Evolutionary conservation across 1,139 yeast genomes (phyloP).

Genomic region (Magnusiomyces paraingens): DNA sequence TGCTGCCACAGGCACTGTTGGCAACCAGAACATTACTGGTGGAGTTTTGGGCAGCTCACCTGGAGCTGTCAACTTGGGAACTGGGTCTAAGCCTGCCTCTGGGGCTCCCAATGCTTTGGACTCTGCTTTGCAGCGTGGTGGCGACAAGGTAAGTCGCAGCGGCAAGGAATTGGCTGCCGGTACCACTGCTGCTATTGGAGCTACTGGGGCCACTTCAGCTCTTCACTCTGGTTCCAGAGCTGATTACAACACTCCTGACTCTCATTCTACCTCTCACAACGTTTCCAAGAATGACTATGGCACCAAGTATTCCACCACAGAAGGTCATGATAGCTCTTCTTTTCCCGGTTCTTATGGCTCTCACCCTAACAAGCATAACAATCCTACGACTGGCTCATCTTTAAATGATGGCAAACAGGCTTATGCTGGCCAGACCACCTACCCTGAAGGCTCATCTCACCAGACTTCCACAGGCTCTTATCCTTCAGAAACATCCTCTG

Average conservation of each 20-base stretch:
- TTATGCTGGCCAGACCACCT: conserved; percentile 7
- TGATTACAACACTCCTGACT: background rate
- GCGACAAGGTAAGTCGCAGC: too few relatives aligned
- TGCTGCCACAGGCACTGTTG: conserved; percentile 5
- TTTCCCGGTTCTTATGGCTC: too few relatives aligned
- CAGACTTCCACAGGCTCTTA: too few relatives aligned
- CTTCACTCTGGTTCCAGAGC: conserved; percentile 5
- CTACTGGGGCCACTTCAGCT: conserved; percentile 3
- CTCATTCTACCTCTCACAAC: background rate
- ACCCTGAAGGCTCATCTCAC: background rate
- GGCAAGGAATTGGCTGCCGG: too few relatives aligned
- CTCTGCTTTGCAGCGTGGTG: too few relatives aligned
- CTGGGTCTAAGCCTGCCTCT: too few relatives aligned
- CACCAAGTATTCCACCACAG: too few relatives aligned
- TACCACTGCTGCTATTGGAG: conserved; percentile 8
- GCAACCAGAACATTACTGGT: background rate
- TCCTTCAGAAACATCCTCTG: too few relatives aligned
- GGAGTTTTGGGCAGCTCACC: too few relatives aligned
- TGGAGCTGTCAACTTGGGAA: too few relatives aligned
- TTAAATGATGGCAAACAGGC: conserved; percentile 2
- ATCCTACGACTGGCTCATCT: conserved; percentile 4
- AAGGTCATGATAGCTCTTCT: too few relatives aligned
- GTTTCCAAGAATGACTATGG: background rate
- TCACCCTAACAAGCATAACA: background rate
- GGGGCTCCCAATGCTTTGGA: too few relatives aligned